Conservation (phyloP, 495 filamentous ascomycete genomes). For the Daldinia caldariorum region DNA sequence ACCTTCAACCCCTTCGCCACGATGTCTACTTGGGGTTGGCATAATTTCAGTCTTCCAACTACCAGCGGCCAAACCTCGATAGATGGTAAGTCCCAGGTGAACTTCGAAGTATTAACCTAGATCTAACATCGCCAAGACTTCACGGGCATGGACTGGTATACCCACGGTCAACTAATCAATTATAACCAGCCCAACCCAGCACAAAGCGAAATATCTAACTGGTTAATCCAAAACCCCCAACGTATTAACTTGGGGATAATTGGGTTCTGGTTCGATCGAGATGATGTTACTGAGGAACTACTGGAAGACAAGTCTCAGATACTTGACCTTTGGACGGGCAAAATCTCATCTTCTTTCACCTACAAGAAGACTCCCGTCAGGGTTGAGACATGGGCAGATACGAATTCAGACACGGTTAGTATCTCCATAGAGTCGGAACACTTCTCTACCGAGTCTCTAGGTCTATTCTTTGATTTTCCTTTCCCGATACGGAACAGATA, state of each 20-base stretch:
- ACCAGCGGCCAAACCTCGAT: constrained; percentile 52
- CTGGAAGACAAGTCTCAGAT: constrained; percentile 54
- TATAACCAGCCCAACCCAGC: constrained; percentile 63
- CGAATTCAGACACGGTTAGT: constrained; percentile 58
- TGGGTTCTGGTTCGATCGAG: constrained; percentile 55
- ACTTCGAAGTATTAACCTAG: not conserved
- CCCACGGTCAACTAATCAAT: constrained; percentile 63
- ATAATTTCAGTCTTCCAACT: constrained; percentile 65
- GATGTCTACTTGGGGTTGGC: constrained; percentile 66
- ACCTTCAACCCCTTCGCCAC: constrained; percentile 69
- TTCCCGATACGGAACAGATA: constrained; percentile 58
- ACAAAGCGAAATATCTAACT: constrained; percentile 61
- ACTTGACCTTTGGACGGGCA: constrained; percentile 62
- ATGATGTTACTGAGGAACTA: constrained; percentile 54
- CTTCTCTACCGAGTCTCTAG: constrained; percentile 48
- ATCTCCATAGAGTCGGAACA: constrained; percentile 55
- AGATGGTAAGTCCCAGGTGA: constrained; percentile 44
- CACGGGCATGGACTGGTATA: constrained; percentile 62
- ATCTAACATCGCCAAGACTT: constrained; percentile 47
- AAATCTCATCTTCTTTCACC: constrained; percentile 56
- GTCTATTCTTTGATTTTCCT: constrained; percentile 64
- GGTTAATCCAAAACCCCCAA: constrained; percentile 64
- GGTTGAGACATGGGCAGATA: constrained; percentile 59
- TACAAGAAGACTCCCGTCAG: constrained; percentile 52
- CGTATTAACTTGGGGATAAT: constrained; percentile 60